Percentiles rank a stretch among this genome's conserved stretches.
Evolutionary conservation across 805 yeast species (phyloP).

Genomic region (Starmerella vaccinii): DNA sequence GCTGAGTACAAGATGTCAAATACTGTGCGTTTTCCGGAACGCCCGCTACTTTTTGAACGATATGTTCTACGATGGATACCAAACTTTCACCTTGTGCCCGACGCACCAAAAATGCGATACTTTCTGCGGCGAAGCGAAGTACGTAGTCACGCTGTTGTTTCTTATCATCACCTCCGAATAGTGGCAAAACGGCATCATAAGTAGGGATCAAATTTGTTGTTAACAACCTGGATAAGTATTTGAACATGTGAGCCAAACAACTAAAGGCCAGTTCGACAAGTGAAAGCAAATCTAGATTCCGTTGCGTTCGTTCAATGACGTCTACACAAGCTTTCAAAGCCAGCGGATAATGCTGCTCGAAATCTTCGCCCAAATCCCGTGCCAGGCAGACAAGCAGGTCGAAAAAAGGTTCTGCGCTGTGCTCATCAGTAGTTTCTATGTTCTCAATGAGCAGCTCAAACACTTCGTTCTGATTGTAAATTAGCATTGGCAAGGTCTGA

Average conservation of each 20-base stretch:
- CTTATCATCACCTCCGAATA: slow-evolving; percentile 41
- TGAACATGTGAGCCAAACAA: slow-evolving; percentile 77
- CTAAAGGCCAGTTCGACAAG: slow-evolving; percentile 77
- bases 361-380: slow-evolving; percentile 88
- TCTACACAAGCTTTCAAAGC: slow-evolving; percentile 44
- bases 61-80: slow-evolving; percentile 36
- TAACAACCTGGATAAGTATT: slow-evolving; percentile 62
- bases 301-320: slow-evolving; percentile 33
- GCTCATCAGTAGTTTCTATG: slow-evolving; percentile 48
- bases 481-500: slow-evolving; percentile 68
- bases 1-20: slow-evolving; percentile 45
- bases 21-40: slow-evolving; percentile 39
- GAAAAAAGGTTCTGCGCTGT: slow-evolving; percentile 68
- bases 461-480: slow-evolving; percentile 58
- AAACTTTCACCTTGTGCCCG: slow-evolving; percentile 48
- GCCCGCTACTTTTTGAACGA: slow-evolving; percentile 28
- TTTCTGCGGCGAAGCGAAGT: slow-evolving; percentile 80
- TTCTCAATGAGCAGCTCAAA: slow-evolving; percentile 42
- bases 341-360: slow-evolving; percentile 54
- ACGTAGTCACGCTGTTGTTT: slow-evolving; percentile 39
- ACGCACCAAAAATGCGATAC: slow-evolving; percentile 71
- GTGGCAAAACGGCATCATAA: slow-evolving; percentile 51
- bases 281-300: slow-evolving; percentile 43
- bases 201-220: slow-evolving; percentile 59
- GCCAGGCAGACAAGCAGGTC: slow-evolving; percentile 77